phyloP scores from a whole-genome alignment of 441 rosid species.

The Adansonia grandidieri region DNA sequence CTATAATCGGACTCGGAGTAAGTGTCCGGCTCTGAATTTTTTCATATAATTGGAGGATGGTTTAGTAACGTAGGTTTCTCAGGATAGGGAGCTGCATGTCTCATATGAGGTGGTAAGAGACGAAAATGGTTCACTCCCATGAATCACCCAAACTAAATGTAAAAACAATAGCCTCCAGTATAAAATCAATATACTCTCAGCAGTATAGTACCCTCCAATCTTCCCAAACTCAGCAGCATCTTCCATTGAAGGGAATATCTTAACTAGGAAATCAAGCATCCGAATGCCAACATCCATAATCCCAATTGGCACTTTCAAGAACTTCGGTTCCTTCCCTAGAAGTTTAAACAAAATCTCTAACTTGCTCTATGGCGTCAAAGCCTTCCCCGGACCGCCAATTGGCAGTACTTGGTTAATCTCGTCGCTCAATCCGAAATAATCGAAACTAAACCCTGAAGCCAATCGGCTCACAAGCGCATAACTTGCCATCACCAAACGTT shows the following conservation, averaged over 20 bases:
- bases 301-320: conserved; percentile 85
- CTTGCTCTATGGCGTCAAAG: conserved; percentile 91
- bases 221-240: conserved; percentile 97
- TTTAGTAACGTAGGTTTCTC: too few relatives aligned
- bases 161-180: too few relatives aligned
- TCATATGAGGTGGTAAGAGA: too few relatives aligned
- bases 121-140: too few relatives aligned
- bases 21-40: too few relatives aligned
- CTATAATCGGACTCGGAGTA: too few relatives aligned
- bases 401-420: conserved; percentile 77
- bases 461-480: conserved; percentile 93
- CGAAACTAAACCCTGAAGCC: conserved; percentile 82
- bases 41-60: too few relatives aligned
- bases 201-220: conserved; percentile 92
- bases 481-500: conserved; percentile 92
- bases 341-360: conserved; percentile 73
- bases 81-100: too few relatives aligned
- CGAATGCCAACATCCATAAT: conserved; percentile 88
- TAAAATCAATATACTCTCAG: conserved; percentile 80
- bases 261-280: conserved; percentile 65
- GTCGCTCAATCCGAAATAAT: conserved; percentile 79
- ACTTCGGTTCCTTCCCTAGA: conserved; percentile 77
- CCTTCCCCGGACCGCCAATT: conserved; percentile 92
- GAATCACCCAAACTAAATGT: too few relatives aligned
- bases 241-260: conserved; percentile 74